These are phyloP conservation scores for Macaranga tanarius DNA, from an alignment of 441 rosid species.

Conservation along the genomic window DNA sequence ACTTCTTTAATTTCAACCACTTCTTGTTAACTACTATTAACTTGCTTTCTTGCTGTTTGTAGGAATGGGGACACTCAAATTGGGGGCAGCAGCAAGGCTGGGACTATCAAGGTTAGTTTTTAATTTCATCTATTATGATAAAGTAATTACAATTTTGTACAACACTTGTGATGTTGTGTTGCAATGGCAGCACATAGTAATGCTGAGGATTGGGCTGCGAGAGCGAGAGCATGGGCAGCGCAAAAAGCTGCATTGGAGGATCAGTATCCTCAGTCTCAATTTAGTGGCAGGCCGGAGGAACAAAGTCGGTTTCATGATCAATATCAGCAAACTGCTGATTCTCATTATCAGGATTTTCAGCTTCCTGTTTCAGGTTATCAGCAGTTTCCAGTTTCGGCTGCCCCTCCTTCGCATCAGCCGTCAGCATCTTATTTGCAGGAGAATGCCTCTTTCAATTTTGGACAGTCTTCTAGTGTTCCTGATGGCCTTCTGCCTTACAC, in stretches of 20 bases:
- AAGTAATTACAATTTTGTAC: neutral
- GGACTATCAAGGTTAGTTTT: slow-evolving; percentile 45
- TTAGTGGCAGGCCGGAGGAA: slow-evolving; percentile 47
- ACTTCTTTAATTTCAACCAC: neutral
- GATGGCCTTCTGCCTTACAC: slow-evolving; percentile 46
- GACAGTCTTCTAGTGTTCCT: slow-evolving; percentile 39
- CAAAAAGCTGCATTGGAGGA: slow-evolving; percentile 54
- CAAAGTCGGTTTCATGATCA: slow-evolving; percentile 49
- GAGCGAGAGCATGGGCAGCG: slow-evolving; percentile 93
- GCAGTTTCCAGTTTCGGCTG: slow-evolving; percentile 53
- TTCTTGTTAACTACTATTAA: too few relatives aligned
- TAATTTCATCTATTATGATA: neutral
- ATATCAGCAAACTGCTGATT: slow-evolving; percentile 44
- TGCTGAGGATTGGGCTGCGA: slow-evolving; percentile 91
- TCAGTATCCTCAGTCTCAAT: slow-evolving; percentile 54
- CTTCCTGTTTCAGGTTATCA: slow-evolving; percentile 53
- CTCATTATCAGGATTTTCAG: slow-evolving; percentile 58
- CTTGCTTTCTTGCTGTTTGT: neutral
- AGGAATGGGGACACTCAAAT: slow-evolving; percentile 79
- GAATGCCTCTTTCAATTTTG: slow-evolving; percentile 35
- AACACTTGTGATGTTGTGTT: neutral
- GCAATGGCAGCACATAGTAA: slow-evolving; percentile 49
- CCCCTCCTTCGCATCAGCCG: slow-evolving; percentile 42
- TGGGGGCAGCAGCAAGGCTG: slow-evolving; percentile 76
- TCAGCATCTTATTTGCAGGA: slow-evolving; percentile 49